These are phyloP conservation scores for Agrocybe pediades DNA, from an alignment of 768 basidiomycete genomes.

Conservation along the genomic window DNA sequence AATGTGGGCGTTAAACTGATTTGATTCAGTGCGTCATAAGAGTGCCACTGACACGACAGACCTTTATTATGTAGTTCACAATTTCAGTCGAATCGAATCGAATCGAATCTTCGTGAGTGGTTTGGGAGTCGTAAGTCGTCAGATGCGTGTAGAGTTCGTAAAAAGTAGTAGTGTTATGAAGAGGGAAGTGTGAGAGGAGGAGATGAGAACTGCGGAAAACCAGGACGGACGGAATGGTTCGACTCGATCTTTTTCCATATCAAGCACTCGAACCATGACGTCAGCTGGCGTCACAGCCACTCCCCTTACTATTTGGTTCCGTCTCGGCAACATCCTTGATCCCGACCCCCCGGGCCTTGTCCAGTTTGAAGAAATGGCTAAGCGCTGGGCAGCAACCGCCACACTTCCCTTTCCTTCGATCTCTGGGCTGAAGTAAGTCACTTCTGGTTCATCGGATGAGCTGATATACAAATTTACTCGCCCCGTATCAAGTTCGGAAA, in stretches of 20 bases:
- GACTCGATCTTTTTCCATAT: background rate
- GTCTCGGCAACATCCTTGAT: too few species aligned
- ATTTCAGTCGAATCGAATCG: background rate
- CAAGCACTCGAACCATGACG: background rate
- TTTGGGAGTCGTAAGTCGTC: background rate
- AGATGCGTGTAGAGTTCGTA: background rate
- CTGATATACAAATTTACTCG: too few species aligned
- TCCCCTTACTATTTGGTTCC: too few species aligned
- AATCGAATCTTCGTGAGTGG: background rate
- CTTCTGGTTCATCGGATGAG: too few species aligned
- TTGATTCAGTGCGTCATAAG: background rate
- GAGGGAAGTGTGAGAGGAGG: background rate
- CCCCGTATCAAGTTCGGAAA: too few species aligned
- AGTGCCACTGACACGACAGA: background rate
- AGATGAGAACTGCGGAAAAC: background rate
- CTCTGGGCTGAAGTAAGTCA: too few species aligned
- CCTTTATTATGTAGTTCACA: too few species aligned
- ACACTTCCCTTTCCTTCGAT: too few species aligned
- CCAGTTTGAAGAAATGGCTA: too few species aligned
- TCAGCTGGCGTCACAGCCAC: background rate
- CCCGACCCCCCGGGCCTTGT: too few species aligned
- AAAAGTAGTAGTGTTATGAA: background rate
- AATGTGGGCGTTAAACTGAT: background rate
- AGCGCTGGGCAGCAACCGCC: too few species aligned
- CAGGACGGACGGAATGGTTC: background rate